Percentiles rank a stretch among this genome's conserved stretches.
phyloP scores from a whole-genome alignment of 23 red algal genomes.

The Pyropia yezoensis region DNA sequence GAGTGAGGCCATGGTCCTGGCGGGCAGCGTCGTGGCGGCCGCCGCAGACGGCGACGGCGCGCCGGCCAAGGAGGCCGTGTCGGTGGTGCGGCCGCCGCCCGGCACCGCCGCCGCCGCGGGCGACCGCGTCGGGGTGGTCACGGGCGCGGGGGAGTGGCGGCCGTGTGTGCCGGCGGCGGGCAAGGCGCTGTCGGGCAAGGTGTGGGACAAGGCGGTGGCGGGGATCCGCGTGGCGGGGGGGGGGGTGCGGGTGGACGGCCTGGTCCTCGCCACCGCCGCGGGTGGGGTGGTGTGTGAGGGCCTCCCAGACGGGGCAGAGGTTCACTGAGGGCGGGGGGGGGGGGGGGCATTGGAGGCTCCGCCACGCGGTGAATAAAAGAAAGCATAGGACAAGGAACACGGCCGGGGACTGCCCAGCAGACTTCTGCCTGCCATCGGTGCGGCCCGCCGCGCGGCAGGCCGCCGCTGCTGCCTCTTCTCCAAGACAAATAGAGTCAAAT shows the following conservation, averaged over 20 bases:
- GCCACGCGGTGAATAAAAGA: no score
- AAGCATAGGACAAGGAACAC: no score
- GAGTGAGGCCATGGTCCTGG: slow-evolving; percentile 59
- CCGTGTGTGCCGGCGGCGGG: slow-evolving; percentile 16
- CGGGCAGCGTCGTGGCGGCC: slow-evolving; percentile 20
- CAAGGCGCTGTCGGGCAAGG: slow-evolving; percentile 49
- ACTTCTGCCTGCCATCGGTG: no score
- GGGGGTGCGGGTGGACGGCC: slow-evolving; percentile 25
- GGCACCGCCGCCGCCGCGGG: slow-evolving; percentile 11
- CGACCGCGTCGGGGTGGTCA: slow-evolving; percentile 2
- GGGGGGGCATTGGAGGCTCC: no score
- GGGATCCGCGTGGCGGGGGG: slow-evolving; percentile 24
- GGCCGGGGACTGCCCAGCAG: no score
- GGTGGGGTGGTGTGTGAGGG: slow-evolving; percentile 17
- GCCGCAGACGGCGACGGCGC: slow-evolving; percentile 13
- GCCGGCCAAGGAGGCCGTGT: no score
- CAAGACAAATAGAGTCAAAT: no score
- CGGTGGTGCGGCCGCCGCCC: slow-evolving; percentile 24
- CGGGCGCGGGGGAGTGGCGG: slow-evolving; percentile 24
- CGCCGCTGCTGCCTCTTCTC: no score
- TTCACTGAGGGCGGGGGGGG: slow-evolving; percentile 13
- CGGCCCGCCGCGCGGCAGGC: no score
- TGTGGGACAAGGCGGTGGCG: slow-evolving; percentile 53
- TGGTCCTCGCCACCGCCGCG: slow-evolving; percentile 11
- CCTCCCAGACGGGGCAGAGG: slow-evolving; percentile 52